These are phyloP conservation scores for Smittium mucronatum DNA, from an alignment of 371 early-diverging fungal species.

Conservation along the genomic window DNA sequence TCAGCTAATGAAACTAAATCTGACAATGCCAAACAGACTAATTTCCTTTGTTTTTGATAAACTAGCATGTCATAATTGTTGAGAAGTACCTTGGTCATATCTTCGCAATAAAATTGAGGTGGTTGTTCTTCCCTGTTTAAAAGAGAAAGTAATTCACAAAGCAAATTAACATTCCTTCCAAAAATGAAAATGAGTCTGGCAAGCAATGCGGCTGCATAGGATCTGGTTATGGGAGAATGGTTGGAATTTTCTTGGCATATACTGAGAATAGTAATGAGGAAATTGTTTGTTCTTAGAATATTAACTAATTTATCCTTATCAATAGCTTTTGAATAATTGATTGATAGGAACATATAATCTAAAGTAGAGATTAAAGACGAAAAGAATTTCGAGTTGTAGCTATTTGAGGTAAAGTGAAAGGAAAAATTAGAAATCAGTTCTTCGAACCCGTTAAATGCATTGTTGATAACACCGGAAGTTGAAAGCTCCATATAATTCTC, in stretches of 20 bases:
- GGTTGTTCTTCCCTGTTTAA: not conserved
- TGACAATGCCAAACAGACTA: not conserved
- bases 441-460: not conserved
- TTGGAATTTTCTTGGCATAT: not conserved
- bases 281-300: not conserved
- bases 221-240: not conserved
- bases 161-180: not conserved
- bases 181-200: not conserved
- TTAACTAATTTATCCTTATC: not conserved
- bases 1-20: not conserved
- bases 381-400: not conserved
- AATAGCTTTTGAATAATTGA: not conserved
- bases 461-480: not conserved
- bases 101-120: not conserved
- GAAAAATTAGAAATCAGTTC: not conserved
- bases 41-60: not conserved
- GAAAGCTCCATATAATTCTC: not conserved
- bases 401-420: not conserved
- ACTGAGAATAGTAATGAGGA: not conserved
- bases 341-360: not conserved
- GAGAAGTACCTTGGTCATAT: not conserved
- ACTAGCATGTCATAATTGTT: not conserved
- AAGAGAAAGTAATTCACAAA: not conserved
- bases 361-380: not conserved
- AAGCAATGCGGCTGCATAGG: not conserved